Evolutionary conservation across 169 alveolate species (phyloP), one percentile per base, ranked within the genome.

Genomic region (Cryptosporidium meleagridis): DNA sequence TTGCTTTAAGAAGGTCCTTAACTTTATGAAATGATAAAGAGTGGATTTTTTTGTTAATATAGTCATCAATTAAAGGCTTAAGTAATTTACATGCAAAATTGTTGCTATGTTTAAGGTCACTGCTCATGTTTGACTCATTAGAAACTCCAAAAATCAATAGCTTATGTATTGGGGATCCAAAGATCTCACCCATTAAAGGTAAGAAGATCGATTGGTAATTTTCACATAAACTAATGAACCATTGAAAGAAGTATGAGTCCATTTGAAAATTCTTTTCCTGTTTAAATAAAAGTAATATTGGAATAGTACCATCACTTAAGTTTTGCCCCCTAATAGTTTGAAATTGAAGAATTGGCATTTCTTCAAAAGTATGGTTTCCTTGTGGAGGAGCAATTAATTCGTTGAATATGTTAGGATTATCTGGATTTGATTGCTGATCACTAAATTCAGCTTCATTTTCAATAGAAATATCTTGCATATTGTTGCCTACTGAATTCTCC

Each of bases 201-300:
- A 80, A 51, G 52, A 80, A 80, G 7, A 80, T 21, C 0, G 89
- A 62, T 39, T 59, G 89, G 52, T 80, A 65, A 35, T 16, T 80
- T 41, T 48, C 75, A 59, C 80, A 61, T 12, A 80, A 39, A 39
- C 51, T 33, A 18, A 80, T 80, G 5, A 80, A 80, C 89, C 89
- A 80, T 39, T 80, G 80, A 16, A 62, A 80, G 29, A 80, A 61
- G 75, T 61, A 80, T 2, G 89, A 59, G 26, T 80, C 89, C 89
- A 80, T 80, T 33, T 80, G 89, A 26, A 80, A 41, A 29, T 39
- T 21, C 29, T 65, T 80, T 18, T 80, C 68, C 39, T 35, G 21
- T 26, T 55, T 73, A 23, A 73, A 52, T 6, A 73, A 21, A 23
- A 73, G 48, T 1, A 73, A 35, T 37, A 55, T 21, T 5, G 86